Percentiles rank a stretch among this genome's conserved stretches.
Evolutionary conservation across 345 rosid species (phyloP).

Genomic region (Eutrema heterophyllum): DNA sequence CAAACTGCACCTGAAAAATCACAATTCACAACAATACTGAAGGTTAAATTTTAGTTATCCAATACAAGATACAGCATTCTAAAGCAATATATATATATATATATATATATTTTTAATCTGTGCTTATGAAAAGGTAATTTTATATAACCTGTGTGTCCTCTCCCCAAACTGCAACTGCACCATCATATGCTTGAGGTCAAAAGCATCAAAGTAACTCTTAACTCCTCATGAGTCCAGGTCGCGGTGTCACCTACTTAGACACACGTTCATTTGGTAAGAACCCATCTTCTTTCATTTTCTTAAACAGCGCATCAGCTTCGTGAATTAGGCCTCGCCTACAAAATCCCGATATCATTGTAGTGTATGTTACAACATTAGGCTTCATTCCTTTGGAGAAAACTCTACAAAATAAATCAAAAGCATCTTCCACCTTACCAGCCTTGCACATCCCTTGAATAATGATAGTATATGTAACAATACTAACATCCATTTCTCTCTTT

Average conservation of each 20-base stretch:
- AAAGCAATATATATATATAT: background rate
- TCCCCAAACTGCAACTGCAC: background rate
- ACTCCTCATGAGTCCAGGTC: background rate
- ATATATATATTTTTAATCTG: background rate
- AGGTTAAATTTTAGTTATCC: background rate
- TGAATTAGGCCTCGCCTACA: slow-evolving; percentile 30
- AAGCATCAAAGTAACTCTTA: slow-evolving; percentile 1
- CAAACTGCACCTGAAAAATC: slow-evolving; percentile 5
- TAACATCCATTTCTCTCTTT: slow-evolving; percentile 10
- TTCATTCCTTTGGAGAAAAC: slow-evolving; percentile 27
- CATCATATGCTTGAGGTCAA: slow-evolving; percentile 1
- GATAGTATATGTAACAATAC: slow-evolving; percentile 27
- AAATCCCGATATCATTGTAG: slow-evolving; percentile 32
- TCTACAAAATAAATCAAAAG: slow-evolving; percentile 31
- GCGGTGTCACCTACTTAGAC: background rate
- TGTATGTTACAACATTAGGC: slow-evolving; percentile 35
- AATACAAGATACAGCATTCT: background rate
- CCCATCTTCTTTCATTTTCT: slow-evolving; percentile 30
- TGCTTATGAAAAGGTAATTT: background rate
- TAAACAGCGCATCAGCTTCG: slow-evolving; percentile 33
- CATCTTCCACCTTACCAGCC: slow-evolving; percentile 32
- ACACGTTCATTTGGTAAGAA: slow-evolving; percentile 19
- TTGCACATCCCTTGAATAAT: slow-evolving; percentile 43
- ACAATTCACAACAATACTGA: background rate
- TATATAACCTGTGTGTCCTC: slow-evolving; percentile 4